Base-by-base conservation (phyloP, 495 filamentous ascomycete species). In the Halenospora varia region DNA sequence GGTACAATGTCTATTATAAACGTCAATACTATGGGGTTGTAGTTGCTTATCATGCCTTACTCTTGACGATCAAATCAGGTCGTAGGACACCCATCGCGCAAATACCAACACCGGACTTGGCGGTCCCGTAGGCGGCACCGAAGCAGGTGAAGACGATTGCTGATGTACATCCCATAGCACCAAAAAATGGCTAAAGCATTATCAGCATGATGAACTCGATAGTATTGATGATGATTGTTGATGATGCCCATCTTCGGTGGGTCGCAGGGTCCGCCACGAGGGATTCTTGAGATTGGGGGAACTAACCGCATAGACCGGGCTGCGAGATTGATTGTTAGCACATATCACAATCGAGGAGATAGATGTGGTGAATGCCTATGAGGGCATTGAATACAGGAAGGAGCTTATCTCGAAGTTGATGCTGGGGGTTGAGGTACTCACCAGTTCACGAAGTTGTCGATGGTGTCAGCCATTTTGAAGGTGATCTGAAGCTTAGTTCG, bases 71-170 rank as follows among this genome's bases (percentile, higher is more conserved):
- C 76, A 99, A 78, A 73, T 99, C 94, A 70, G 94, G 94, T 71
- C 94, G 81, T 66, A 99, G 81, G 67, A 99, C 95, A 85, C 90
- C 94, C 89, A 97, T 97, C 65, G 90, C 88, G 69, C 90, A 90
- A 69, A 99, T 96, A 80, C 94, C 94, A 68, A 99, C 94, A 77
- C 95, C 94, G 65, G 95, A 92, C 85, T 99, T 99, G 66, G 94
- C 94, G 64, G 94, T 99, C 73, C 94, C 93, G 78, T 98, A 98
- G 68, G 93, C 92, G 66, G 93, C 93, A 68, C 93, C 93, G 66
- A 98, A 90, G 82, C 93, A 98, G 71, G 93, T 97, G 82, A 98
- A 98, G 67, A 97, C 90, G 73, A 98, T 97, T 73, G 94, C 89
- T 62, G 90, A 90, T 56, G 92, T 96, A 82, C 94, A 99, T 71